phyloP scores from a whole-genome alignment of 257 asterid genomes.

The Scutellaria minor region DNA sequence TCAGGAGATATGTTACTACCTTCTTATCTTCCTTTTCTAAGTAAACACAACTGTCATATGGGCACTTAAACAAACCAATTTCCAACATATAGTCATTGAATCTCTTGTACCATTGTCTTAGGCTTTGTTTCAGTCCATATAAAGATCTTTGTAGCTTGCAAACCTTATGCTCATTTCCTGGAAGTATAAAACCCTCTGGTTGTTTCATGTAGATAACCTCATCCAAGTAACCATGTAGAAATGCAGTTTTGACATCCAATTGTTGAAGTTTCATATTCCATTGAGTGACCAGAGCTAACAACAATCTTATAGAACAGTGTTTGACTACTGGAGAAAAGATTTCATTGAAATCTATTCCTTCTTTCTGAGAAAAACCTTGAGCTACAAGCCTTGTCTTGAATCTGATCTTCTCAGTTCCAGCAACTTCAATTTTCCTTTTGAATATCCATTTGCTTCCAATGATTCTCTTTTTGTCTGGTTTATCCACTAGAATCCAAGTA shows the following conservation, averaged over 20 bases:
- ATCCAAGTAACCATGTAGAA: not conserved
- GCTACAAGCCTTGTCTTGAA: not conserved
- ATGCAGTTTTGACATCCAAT: not conserved
- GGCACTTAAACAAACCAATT: not conserved
- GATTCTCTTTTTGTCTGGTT: not conserved
- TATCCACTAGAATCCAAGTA: not conserved
- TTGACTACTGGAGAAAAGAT: not conserved
- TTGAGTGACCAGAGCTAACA: not conserved
- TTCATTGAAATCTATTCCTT: not conserved
- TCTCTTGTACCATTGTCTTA: too few species aligned
- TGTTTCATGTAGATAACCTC: not conserved
- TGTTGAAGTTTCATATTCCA: not conserved
- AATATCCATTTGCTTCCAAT: too few species aligned
- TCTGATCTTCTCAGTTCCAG: not conserved
- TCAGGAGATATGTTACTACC: not conserved
- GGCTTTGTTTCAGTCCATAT: not conserved
- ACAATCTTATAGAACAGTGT: not conserved
- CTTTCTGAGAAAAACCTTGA: not conserved
- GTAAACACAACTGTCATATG: not conserved
- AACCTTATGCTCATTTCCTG: not conserved
- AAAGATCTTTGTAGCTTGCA: not conserved
- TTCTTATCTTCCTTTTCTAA: not conserved
- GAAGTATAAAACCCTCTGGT: not conserved
- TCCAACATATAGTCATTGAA: not conserved
- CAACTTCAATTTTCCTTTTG: not conserved